Conservation (phyloP, 352 stramenopile species). For the Globisporangium canariense region DNA sequence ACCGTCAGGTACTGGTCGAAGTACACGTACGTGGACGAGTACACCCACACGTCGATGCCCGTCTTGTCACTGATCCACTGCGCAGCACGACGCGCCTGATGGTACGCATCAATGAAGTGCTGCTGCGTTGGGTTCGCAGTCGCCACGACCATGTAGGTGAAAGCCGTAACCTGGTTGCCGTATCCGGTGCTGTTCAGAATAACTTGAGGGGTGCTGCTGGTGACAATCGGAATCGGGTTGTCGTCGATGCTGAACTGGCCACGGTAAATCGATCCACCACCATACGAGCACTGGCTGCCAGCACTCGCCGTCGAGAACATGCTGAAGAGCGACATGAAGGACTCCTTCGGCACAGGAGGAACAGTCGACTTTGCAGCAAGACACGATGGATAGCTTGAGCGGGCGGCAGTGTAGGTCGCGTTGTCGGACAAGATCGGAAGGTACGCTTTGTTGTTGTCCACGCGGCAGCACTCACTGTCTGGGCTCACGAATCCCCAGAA, state of each 20-base stretch:
- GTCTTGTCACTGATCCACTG: constrained; percentile 57
- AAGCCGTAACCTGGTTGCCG: constrained; percentile 25
- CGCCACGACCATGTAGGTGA: constrained; percentile 35
- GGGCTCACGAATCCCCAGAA: constrained; percentile 63
- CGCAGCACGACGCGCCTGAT: constrained; percentile 43
- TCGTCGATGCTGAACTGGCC: constrained; percentile 35
- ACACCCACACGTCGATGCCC: constrained; percentile 57
- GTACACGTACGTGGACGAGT: constrained; percentile 56
- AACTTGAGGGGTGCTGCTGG: constrained; percentile 11
- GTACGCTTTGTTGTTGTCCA: constrained; percentile 41
- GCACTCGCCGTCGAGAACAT: constrained; percentile 31
- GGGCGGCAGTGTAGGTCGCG: constrained; percentile 38
- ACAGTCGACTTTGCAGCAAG: constrained; percentile 25
- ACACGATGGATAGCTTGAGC: constrained; percentile 33
- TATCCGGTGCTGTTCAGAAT: constrained; percentile 20
- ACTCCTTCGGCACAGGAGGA: constrained; percentile 23
- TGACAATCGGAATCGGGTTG: constrained; percentile 26
- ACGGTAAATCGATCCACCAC: constrained; percentile 40
- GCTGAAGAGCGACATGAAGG: constrained; percentile 32
- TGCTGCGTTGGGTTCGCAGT: constrained; percentile 56
- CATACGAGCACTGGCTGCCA: constrained; percentile 37
- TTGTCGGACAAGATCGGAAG: constrained; percentile 45
- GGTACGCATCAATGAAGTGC: constrained; percentile 60
- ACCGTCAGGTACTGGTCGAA: constrained; percentile 70
- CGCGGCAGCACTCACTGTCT: constrained; percentile 57